Evolutionary conservation across 169 alveolate genomes (phyloP).

Genomic region (Babesia microti): DNA sequence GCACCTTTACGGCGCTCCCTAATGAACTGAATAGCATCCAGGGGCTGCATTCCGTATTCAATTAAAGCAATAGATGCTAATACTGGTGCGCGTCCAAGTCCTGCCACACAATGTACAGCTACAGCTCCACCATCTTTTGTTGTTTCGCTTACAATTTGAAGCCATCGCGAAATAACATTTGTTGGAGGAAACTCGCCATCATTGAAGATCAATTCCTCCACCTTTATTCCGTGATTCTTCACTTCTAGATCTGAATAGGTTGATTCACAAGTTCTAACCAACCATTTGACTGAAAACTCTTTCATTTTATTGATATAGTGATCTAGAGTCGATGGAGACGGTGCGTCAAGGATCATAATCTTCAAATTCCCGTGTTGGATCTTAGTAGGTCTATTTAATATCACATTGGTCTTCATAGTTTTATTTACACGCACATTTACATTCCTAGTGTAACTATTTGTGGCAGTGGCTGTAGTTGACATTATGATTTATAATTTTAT

Average conservation of each 20-base stretch:
- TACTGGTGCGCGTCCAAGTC: constrained; percentile 86
- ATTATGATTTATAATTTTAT: no score
- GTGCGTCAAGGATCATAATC: constrained; percentile 78
- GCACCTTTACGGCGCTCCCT: constrained; percentile 77
- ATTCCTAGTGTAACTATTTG: no score
- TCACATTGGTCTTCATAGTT: constrained; percentile 6
- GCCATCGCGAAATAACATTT: constrained; percentile 71
- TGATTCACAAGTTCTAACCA: constrained; percentile 81
- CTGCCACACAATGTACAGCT: constrained; percentile 88
- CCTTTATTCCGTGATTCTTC: constrained; percentile 52
- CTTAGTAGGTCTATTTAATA: constrained; percentile 75
- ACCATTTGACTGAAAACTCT: constrained; percentile 64
- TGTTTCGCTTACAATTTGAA: constrained; percentile 58
- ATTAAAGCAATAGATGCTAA: constrained; percentile 77
- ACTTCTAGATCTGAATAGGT: constrained; percentile 65
- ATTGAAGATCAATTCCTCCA: constrained; percentile 70
- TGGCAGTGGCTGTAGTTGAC: no score
- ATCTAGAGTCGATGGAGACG: constrained; percentile 65
- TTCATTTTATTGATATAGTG: constrained; percentile 66
- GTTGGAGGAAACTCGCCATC: constrained; percentile 84
- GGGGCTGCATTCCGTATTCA: constrained; percentile 77
- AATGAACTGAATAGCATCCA: constrained; percentile 75
- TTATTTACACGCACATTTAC: no score
- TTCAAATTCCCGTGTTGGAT: constrained; percentile 68
- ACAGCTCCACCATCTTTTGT: constrained; percentile 63